Conservation (phyloP, 1,284 basidiomycete species). For the Thecaphora thlaspeos region DNA sequence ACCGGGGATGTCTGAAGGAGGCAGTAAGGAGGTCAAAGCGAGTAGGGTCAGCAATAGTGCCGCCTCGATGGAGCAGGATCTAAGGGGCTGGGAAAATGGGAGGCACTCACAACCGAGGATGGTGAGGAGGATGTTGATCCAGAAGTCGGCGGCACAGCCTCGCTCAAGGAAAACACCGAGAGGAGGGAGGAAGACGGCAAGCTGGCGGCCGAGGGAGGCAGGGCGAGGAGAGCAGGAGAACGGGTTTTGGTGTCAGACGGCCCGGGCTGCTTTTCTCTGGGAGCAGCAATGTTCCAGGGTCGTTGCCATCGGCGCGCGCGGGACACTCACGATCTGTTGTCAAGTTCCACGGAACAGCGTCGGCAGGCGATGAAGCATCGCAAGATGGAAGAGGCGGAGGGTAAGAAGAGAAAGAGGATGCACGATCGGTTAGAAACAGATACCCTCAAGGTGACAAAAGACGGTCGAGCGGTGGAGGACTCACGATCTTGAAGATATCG, state of each 20-base stretch:
- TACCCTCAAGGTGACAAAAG: not conserved
- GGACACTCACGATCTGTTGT: no score
- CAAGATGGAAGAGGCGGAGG: no score
- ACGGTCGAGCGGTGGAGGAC: not conserved
- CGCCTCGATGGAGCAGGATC: not conserved
- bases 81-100: not conserved
- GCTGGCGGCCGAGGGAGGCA: not conserved
- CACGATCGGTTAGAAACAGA: not conserved
- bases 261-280: no score
- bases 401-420: no score
- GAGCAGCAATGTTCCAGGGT: no score
- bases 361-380: no score
- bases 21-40: no score
- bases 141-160: conserved; percentile 12
- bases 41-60: no score
- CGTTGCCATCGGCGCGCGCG: no score
- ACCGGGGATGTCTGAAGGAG: conserved; percentile 19
- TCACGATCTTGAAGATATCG: conserved; percentile 39
- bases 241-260: not conserved
- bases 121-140: conserved; percentile 43
- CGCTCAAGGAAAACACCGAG: conserved; percentile 39
- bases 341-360: no score
- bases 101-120: conserved; percentile 40
- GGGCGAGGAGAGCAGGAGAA: not conserved
- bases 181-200: conserved; percentile 38